Evolutionary conservation across 305 asterid species (phyloP).

Genomic region (Solanum aculeatissimum): DNA sequence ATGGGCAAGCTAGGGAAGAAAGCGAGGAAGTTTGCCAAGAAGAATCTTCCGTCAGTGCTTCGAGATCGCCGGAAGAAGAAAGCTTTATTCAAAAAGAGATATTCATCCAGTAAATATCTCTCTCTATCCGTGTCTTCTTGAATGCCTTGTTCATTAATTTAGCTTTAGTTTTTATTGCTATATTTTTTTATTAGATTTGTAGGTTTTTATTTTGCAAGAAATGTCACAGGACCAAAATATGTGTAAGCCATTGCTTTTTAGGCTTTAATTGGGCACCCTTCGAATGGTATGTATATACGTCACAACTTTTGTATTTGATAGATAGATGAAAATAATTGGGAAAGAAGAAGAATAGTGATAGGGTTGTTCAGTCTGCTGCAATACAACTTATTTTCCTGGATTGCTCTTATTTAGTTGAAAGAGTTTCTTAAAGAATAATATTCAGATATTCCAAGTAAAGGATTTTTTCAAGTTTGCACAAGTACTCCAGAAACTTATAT

Average conservation of each 20-base stretch:
- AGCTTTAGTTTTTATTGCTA: neutral
- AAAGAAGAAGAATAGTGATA: neutral
- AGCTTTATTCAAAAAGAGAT: slow-evolving; percentile 57
- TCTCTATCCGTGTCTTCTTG: neutral
- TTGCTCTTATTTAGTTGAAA: neutral
- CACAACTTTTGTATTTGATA: neutral
- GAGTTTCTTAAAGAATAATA: neutral
- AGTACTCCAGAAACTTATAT: neutral
- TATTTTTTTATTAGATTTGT: neutral
- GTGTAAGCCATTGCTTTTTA: neutral
- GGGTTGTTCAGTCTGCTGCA: neutral
- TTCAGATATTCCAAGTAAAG: neutral
- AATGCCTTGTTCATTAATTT: neutral
- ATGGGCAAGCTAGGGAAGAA: slow-evolving; percentile 94
- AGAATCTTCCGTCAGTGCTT: slow-evolving; percentile 78
- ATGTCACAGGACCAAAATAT: neutral
- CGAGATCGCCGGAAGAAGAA: slow-evolving; percentile 58
- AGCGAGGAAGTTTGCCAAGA: slow-evolving; percentile 93
- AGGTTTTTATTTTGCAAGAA: neutral
- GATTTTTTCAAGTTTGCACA: neutral
- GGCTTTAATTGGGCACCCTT: neutral
- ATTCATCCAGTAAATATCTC: slow-evolving; percentile 35
- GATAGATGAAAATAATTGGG: neutral
- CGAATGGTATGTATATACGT: neutral
- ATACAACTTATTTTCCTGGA: neutral